These are phyloP conservation scores for Solidago caesia DNA, from an alignment of 129 eudicot genomes.

Conservation along the genomic window DNA sequence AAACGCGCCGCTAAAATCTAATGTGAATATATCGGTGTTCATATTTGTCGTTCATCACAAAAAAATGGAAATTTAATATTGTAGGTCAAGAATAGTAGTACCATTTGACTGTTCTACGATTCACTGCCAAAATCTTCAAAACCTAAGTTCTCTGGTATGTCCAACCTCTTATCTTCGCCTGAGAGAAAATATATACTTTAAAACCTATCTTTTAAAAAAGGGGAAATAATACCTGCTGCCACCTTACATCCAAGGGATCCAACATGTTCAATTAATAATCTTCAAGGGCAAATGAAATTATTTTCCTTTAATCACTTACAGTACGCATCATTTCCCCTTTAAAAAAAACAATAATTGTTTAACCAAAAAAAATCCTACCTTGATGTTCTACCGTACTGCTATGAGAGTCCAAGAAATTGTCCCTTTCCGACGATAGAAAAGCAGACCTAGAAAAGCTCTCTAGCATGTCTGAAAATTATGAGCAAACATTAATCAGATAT, in stretches of 20 bases:
- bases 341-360: background rate
- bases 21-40: background rate
- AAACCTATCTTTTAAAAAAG: background rate
- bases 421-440: conserved; percentile 49
- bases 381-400: conserved; percentile 45
- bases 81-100: conserved; percentile 10
- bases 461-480: conserved; percentile 50
- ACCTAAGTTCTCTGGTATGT: conserved; percentile 48
- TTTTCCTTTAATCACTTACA: no score
- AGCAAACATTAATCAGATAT: background rate
- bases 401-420: conserved; percentile 56
- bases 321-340: no score
- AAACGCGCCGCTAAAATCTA: background rate
- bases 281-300: no score
- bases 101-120: conserved; percentile 33
- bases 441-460: conserved; percentile 61
- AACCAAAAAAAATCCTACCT: conserved; percentile 27
- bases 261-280: no score
- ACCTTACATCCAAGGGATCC: no score
- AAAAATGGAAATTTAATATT: background rate
- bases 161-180: conserved; percentile 70
- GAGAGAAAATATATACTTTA: conserved; percentile 14
- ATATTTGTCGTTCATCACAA: background rate
- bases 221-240: no score
- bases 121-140: conserved; percentile 55